These are phyloP conservation scores for Kickxella alabastrina DNA, from an alignment of 192 early-diverging fungal genomes.

Conservation along the genomic window DNA sequence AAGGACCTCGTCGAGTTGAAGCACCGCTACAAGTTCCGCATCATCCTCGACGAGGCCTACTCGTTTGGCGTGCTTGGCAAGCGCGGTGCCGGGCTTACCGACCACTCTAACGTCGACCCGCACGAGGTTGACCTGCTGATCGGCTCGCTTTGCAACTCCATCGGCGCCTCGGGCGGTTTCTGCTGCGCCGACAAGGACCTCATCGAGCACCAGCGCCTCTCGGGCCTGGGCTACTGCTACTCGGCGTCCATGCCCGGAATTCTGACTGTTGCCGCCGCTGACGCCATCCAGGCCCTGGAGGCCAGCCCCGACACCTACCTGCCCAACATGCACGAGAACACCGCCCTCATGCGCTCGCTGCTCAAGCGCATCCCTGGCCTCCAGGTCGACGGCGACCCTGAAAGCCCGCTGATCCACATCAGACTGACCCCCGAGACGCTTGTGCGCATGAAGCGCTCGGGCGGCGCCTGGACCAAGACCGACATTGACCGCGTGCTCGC, in stretches of 20 bases:
- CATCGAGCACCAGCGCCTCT: slow-evolving; percentile 87
- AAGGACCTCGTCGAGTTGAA: slow-evolving; percentile 82
- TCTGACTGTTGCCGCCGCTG: slow-evolving; percentile 81
- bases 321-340: slow-evolving; percentile 61
- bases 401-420: slow-evolving; percentile 76
- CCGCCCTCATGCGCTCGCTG: slow-evolving; percentile 55
- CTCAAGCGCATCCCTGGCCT: slow-evolving; percentile 54
- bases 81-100: slow-evolving; percentile 83
- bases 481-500: slow-evolving; percentile 62
- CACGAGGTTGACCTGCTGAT: slow-evolving; percentile 85
- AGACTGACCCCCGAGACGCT: slow-evolving; percentile 53
- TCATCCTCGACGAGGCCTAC: slow-evolving; percentile 89
- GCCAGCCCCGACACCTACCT: slow-evolving; percentile 37
- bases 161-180: slow-evolving; percentile 88
- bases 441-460: slow-evolving; percentile 69
- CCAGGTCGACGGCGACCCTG: slow-evolving; percentile 49
- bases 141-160: slow-evolving; percentile 73
- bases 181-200: slow-evolving; percentile 83
- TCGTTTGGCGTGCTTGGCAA: slow-evolving; percentile 86
- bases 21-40: slow-evolving; percentile 92
- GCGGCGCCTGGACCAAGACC: slow-evolving; percentile 45
- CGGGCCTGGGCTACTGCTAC: slow-evolving; percentile 85
- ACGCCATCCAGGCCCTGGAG: slow-evolving; percentile 61
- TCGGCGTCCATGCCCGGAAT: slow-evolving; percentile 94
- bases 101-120: slow-evolving; percentile 70